A percentile compares a stretch with the other conserved stretches of the same genome.
These are phyloP conservation scores for Yarrowia osloensis DNA, from an alignment of 805 yeast species.

Conservation along the genomic window DNA sequence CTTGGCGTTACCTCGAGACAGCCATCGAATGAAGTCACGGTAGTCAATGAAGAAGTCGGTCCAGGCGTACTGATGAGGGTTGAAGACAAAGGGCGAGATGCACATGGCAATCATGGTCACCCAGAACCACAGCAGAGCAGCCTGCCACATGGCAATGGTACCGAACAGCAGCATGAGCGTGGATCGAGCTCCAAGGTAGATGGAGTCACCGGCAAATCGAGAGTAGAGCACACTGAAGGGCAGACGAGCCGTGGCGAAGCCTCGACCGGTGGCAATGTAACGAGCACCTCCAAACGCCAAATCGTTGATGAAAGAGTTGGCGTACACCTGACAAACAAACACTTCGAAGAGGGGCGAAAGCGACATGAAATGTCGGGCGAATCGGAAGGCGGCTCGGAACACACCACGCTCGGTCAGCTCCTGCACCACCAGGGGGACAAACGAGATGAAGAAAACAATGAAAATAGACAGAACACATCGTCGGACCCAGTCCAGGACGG, in stretches of 20 bases:
- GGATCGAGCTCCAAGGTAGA: slow-evolving; percentile 74
- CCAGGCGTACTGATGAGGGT: slow-evolving; percentile 97
- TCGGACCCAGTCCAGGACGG: slow-evolving; percentile 87
- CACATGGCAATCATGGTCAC: slow-evolving; percentile 82
- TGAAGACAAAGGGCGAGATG: slow-evolving; percentile 91
- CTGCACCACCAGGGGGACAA: slow-evolving; percentile 82
- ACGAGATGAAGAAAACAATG: slow-evolving; percentile 90
- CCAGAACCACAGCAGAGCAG: slow-evolving; percentile 97
- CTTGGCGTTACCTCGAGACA: slow-evolving; percentile 72
- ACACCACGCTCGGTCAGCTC: slow-evolving; percentile 85
- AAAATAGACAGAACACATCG: slow-evolving; percentile 86
- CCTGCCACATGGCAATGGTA: slow-evolving; percentile 85
- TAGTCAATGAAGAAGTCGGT: slow-evolving; percentile 95
- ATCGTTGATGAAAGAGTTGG: slow-evolving; percentile 72
- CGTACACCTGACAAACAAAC: slow-evolving; percentile 90
- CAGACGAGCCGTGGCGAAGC: slow-evolving; percentile 82
- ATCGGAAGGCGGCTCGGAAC: slow-evolving; percentile 69
- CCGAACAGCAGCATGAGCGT: slow-evolving; percentile 73
- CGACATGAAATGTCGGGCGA: slow-evolving; percentile 74
- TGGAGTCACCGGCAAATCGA: slow-evolving; percentile 71
- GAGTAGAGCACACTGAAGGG: slow-evolving; percentile 74
- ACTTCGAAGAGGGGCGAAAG: slow-evolving; percentile 92
- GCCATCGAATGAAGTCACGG: slow-evolving; percentile 88
- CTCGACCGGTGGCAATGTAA: slow-evolving; percentile 91
- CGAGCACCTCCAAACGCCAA: slow-evolving; percentile 88